Evolutionary conservation across 371 early-diverging fungal species (phyloP).

Genomic region (Mucor plumbeus): DNA sequence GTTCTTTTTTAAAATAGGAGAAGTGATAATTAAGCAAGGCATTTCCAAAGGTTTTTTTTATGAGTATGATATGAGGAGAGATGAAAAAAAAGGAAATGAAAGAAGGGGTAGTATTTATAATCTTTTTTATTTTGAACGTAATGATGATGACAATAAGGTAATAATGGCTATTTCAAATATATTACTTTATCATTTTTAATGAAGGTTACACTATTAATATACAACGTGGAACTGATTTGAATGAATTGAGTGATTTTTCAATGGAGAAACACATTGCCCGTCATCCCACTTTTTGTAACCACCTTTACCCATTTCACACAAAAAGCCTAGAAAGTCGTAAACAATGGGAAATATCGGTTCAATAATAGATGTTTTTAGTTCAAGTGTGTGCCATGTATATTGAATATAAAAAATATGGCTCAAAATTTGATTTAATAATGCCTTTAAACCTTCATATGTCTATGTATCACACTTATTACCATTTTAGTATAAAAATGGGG

Average conservation of each 20-base stretch:
- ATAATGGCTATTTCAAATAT: not conserved
- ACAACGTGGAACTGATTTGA: slow-evolving; percentile 8
- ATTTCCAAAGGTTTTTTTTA: not conserved
- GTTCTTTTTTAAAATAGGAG: not conserved
- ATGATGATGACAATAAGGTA: slow-evolving; percentile 8
- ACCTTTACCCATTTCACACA: not conserved
- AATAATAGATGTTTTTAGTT: no score
- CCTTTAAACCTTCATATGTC: slow-evolving; percentile 12
- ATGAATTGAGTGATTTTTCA: not conserved
- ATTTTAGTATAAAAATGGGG: slow-evolving; percentile 16
- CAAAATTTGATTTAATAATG: not conserved
- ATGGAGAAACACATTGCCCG: slow-evolving; percentile 6
- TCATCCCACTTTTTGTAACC: slow-evolving; percentile 7
- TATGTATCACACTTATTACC: not conserved
- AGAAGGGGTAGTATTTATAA: not conserved
- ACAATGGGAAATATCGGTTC: no score
- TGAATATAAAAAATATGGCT: not conserved
- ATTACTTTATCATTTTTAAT: slow-evolving; percentile 11
- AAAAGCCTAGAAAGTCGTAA: no score
- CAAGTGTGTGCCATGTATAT: no score
- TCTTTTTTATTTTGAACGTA: not conserved
- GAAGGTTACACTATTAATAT: slow-evolving; percentile 11
- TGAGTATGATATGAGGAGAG: not conserved
- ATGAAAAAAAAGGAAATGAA: not conserved
- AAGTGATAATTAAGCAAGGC: not conserved